A percentile compares a stretch with the other conserved stretches of the same genome.
Conservation (phyloP, 805 yeast genomes). For the Debaryomyces prosopidis region DNA sequence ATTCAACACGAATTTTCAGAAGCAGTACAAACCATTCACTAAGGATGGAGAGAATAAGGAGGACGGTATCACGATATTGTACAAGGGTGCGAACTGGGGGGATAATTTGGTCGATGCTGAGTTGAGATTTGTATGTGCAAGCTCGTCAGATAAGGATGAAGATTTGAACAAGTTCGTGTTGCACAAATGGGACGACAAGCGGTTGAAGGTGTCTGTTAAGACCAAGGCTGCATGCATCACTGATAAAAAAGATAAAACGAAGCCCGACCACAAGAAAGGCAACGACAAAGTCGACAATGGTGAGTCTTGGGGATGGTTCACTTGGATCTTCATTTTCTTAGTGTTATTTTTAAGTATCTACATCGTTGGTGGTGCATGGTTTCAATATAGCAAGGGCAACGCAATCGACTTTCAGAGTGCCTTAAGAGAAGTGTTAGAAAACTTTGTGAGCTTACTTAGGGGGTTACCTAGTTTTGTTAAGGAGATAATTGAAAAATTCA, state of each 20-base stretch:
- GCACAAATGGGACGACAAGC: slow-evolving; percentile 38
- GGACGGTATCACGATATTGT: slow-evolving; percentile 33
- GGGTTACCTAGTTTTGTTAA: slow-evolving; percentile 64
- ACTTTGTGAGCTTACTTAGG: slow-evolving; percentile 54
- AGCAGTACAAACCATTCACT: slow-evolving; percentile 24
- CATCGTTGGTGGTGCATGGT: slow-evolving; percentile 73
- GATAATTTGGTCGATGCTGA: slow-evolving; percentile 47
- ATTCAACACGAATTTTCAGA: slow-evolving; percentile 44
- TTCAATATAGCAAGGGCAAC: slow-evolving; percentile 71
- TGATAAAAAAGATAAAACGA: slow-evolving; percentile 29
- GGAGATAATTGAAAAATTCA: slow-evolving; percentile 69
- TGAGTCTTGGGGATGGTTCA: slow-evolving; percentile 76
- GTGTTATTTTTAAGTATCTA: slow-evolving; percentile 72
- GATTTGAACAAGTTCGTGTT: slow-evolving; percentile 25
- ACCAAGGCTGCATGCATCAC: slow-evolving; percentile 43
- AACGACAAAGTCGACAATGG: slow-evolving; percentile 19
- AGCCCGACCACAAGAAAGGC: slow-evolving; percentile 14
- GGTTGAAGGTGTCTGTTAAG: slow-evolving; percentile 26
- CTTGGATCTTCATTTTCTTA: slow-evolving; percentile 75
- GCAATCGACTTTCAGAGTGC: slow-evolving; percentile 71
- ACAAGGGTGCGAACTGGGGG: slow-evolving; percentile 74
- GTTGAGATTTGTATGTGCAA: slow-evolving; percentile 49
- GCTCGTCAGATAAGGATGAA: slow-evolving; percentile 17
- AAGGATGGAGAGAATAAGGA: slow-evolving; percentile 29
- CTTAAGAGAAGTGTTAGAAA: slow-evolving; percentile 70